A percentile compares a stretch with the other conserved stretches of the same genome.
phyloP scores from a whole-genome alignment of 331 rosid species.

The Phaseolus coccineus region DNA sequence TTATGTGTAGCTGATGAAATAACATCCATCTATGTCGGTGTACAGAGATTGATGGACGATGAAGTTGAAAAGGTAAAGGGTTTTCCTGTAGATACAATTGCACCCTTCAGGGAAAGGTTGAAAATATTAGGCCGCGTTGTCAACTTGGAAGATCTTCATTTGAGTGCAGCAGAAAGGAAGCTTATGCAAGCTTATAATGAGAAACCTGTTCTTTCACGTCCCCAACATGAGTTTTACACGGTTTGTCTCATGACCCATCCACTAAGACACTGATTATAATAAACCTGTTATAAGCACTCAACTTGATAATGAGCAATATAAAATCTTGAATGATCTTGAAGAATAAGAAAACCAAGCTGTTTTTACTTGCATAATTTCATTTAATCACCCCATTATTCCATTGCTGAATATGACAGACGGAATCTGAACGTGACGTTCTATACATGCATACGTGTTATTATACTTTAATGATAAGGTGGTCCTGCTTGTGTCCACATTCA shows the following conservation, averaged over 20 bases:
- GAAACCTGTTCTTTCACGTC: constrained; percentile 98
- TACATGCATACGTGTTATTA: constrained; percentile 17
- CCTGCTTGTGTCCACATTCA: constrained; percentile 21
- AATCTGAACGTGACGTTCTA: constrained; percentile 18
- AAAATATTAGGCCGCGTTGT: constrained; percentile 90
- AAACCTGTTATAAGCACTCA: constrained; percentile 1
- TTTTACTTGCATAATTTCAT: neutral
- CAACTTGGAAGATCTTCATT: constrained; percentile 84
- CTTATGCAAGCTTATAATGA: constrained; percentile 98
- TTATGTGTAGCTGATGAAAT: constrained; percentile 30
- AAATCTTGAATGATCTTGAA: constrained; percentile 17
- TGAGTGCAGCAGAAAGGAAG: constrained; percentile 83
- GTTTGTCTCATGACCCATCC: constrained; percentile 51
- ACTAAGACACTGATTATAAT: constrained; percentile 6
- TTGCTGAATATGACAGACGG: neutral
- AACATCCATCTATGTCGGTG: constrained; percentile 20
- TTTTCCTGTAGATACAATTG: constrained; percentile 75
- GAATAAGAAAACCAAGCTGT: neutral
- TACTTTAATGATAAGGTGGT: constrained; percentile 17
- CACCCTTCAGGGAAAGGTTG: constrained; percentile 85
- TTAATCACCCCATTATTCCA: constrained; percentile 19
- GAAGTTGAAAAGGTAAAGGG: constrained; percentile 94
- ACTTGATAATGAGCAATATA: neutral
- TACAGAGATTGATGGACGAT: constrained; percentile 79
- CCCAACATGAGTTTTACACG: constrained; percentile 88